Percentiles rank a stretch among this genome's conserved stretches.
Conservation (phyloP, 495 filamentous ascomycete genomes). For the Aspergillus baeticus region DNA sequence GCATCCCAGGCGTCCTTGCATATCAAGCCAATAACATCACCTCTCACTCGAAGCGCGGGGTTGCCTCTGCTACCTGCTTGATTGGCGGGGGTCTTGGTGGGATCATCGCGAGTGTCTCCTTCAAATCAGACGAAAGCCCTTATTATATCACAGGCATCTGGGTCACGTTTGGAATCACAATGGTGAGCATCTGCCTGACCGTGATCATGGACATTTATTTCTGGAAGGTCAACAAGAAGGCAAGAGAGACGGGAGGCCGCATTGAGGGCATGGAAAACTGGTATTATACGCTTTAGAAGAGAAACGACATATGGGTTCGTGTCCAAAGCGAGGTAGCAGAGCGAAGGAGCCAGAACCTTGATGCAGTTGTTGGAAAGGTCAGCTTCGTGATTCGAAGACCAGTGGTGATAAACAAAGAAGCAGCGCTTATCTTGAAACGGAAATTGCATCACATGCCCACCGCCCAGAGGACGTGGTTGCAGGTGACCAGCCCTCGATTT, state of each 20-base stretch:
- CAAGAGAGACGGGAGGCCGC: conserved; percentile 2
- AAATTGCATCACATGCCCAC: too few species aligned
- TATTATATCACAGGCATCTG: conserved; percentile 16
- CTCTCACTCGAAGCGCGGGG: conserved; percentile 11
- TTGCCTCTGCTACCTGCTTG: conserved; percentile 17
- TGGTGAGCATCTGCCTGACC: conserved; percentile 6
- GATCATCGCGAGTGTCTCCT: conserved; percentile 16
- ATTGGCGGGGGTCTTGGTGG: conserved; percentile 16
- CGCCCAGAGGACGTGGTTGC: too few species aligned
- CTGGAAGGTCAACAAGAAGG: conserved; percentile 13
- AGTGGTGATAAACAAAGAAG: too few species aligned
- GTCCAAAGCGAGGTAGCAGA: too few species aligned
- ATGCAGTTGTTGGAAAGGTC: too few species aligned
- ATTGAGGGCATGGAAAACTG: conserved; percentile 14
- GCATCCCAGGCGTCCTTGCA: conserved; percentile 14
- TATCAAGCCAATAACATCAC: conserved; percentile 19
- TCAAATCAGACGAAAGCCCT: conserved; percentile 18
- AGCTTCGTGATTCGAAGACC: not conserved
- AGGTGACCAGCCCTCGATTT: too few species aligned
- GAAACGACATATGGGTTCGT: too few species aligned
- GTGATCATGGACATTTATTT: conserved; percentile 10
- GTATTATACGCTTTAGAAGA: conserved; percentile 16
- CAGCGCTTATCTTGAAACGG: too few species aligned
- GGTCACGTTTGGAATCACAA: conserved; percentile 15
- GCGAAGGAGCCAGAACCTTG: too few species aligned